Conservation (phyloP, 192 early-diverging fungal species). For the Haplosporangium gracile region DNA sequence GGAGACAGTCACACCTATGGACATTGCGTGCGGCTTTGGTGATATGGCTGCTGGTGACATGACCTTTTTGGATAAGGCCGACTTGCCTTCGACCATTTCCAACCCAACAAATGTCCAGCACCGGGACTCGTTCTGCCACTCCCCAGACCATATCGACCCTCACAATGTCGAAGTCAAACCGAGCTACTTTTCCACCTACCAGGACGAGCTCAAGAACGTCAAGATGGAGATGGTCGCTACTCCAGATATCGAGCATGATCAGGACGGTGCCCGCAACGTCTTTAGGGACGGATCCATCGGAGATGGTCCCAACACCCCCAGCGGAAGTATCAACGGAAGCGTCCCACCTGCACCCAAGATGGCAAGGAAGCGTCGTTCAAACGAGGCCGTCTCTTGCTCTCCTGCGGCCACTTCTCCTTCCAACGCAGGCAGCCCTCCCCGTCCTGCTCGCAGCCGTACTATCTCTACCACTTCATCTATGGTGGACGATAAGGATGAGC, state of each 20-base stretch:
- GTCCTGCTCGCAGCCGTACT: constrained; percentile 43
- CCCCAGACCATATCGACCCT: constrained; percentile 51
- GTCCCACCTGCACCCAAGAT: constrained; percentile 14
- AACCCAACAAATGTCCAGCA: neutral
- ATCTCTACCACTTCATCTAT: constrained; percentile 47
- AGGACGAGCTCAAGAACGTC: constrained; percentile 30
- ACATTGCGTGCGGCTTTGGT: constrained; percentile 38
- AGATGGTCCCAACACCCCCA: constrained; percentile 9
- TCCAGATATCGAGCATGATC: constrained; percentile 31
- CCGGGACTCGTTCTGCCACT: constrained; percentile 39
- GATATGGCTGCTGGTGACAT: constrained; percentile 31
- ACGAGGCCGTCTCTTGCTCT: constrained; percentile 33
- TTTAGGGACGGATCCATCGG: constrained; percentile 20
- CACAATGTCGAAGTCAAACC: constrained; percentile 54
- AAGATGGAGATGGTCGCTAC: constrained; percentile 48
- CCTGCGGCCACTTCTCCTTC: constrained; percentile 11
- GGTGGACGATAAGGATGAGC: constrained; percentile 48
- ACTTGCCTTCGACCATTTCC: constrained; percentile 1
- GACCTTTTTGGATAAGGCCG: constrained; percentile 35
- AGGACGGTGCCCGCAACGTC: neutral
- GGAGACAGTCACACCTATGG: constrained; percentile 54
- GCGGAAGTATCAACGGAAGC: constrained; percentile 14
- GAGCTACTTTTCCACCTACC: constrained; percentile 39
- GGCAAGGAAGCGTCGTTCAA: constrained; percentile 49
- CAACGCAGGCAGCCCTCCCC: constrained; percentile 37